Conservation (phyloP, 306 rosid species). For the Medicago arabica region DNA sequence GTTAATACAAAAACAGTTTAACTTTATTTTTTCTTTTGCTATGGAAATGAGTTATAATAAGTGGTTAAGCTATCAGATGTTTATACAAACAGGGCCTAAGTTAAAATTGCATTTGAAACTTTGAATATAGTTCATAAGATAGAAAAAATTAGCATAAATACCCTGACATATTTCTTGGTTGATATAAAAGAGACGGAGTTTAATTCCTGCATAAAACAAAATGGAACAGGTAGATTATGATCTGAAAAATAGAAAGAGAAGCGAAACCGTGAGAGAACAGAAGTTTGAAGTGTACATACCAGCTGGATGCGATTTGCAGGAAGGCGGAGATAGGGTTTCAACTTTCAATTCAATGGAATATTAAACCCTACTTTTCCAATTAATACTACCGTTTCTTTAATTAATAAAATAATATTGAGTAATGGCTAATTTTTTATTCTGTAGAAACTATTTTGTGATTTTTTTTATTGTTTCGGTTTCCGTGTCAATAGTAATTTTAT, state of each 20-base stretch:
- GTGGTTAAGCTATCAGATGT: too few species aligned
- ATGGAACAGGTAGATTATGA: not conserved
- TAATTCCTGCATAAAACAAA: not conserved
- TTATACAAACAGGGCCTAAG: too few species aligned
- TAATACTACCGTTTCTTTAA: not conserved
- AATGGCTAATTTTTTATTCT: too few species aligned
- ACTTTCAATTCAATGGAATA: not conserved
- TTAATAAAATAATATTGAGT: too few species aligned
- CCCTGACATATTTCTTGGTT: slow-evolving; percentile 9
- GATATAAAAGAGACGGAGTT: not conserved
- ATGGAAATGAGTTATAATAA: too few species aligned
- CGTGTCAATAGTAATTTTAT: too few species aligned
- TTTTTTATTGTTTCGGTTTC: too few species aligned
- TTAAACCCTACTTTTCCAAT: slow-evolving; percentile 6
- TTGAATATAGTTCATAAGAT: not conserved
- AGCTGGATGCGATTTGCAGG: slow-evolving; percentile 9
- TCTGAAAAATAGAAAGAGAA: not conserved
- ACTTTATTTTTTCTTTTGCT: too few species aligned
- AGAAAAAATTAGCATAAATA: not conserved
- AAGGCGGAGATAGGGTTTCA: not conserved
- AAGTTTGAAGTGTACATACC: too few species aligned
- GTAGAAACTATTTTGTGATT: too few species aligned
- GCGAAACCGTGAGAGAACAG: not conserved
- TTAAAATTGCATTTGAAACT: not conserved
- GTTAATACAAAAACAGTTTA: too few species aligned